Evolutionary conservation across 75 land plant genomes (phyloP).

Genomic region (Ceratopteris richardii): DNA sequence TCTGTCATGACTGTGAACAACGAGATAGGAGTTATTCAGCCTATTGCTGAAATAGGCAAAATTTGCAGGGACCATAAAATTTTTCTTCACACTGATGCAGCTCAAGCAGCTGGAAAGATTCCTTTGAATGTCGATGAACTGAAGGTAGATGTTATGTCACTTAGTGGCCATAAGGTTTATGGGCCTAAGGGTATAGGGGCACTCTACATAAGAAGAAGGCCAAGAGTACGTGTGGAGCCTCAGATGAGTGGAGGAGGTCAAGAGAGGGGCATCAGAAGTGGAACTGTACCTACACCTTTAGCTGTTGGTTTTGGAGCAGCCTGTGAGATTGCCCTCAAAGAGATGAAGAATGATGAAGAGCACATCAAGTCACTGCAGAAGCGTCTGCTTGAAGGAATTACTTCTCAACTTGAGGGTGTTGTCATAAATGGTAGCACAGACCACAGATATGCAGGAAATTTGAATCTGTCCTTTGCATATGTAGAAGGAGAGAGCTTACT

Average conservation of each 20-base stretch:
- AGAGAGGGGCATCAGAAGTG: slow-evolving; percentile 91
- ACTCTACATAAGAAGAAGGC: slow-evolving; percentile 73
- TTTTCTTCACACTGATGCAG: slow-evolving; percentile 85
- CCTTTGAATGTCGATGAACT: slow-evolving; percentile 71
- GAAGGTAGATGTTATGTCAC: slow-evolving; percentile 80
- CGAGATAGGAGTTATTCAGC: slow-evolving; percentile 97
- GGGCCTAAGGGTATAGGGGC: slow-evolving; percentile 97
- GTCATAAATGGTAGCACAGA: slow-evolving; percentile 84
- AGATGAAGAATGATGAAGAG: slow-evolving; percentile 75
- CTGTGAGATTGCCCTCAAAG: slow-evolving; percentile 66
- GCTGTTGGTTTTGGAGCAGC: slow-evolving; percentile 92
- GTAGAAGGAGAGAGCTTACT: slow-evolving; percentile 96
- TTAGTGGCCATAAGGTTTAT: slow-evolving; percentile 93
- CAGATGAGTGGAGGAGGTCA: slow-evolving; percentile 99
- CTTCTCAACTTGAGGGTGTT: slow-evolving; percentile 58
- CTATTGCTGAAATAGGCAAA: slow-evolving; percentile 72
- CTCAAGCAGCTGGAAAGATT: slow-evolving; percentile 91
- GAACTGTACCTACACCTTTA: slow-evolving; percentile 85
- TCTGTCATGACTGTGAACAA: slow-evolving; percentile 94
- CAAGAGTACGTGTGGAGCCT: slow-evolving; percentile 86
- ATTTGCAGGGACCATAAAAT: slow-evolving; percentile 58
- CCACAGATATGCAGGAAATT: slow-evolving; percentile 74
- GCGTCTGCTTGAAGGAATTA: slow-evolving; percentile 59
- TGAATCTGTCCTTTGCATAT: slow-evolving; percentile 92
- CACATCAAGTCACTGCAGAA: slow-evolving; percentile 51